Base-by-base conservation (phyloP, 768 basidiomycete species). In the Boletus subcaerulescens region DNA sequence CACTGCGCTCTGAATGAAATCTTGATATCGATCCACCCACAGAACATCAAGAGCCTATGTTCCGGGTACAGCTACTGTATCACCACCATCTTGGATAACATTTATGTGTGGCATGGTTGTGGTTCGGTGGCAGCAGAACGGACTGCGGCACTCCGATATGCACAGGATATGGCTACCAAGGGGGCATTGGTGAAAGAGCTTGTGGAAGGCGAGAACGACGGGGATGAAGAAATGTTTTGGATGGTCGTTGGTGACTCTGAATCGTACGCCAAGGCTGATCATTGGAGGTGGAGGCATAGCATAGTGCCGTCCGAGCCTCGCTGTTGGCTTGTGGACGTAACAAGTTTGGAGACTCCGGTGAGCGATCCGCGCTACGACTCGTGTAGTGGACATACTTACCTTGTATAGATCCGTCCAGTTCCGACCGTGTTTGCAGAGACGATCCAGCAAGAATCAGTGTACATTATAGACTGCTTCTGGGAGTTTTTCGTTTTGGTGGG, bases 41-140 rank as follows among this genome's bases (percentile, higher is more conserved):
- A 87, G 87, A 75, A 68, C 52, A 72, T 86, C 59, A 79, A 74
- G 55, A 89, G 87, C 63, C 72, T 93, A 2, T 93, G 91, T 65
- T 92, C 91, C 11, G 91, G 80, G n/a, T 93, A 84, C 69, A 90
- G 88, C 60, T 92, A 88, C 66, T 91, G 89, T 60, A 59, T 91
- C 35, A 81, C 85, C 3, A 75, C 85, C 3, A 75, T 92, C 44
- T 72, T 93, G 56, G 82, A 82, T 35, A 81, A 82, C 3, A 72
- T 87, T 36, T 92, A 90, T 60, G 81, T 93, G 33, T 93, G 92
- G 91, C 76, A 91, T 65, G 91, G 91, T 4, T 76, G 80, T 49
- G 91, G 91, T 24, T 85, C 91, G 3, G 74, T 74, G 14, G 44
- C 74, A 7, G 57, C 60, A 32, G 91, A 93, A 69, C 80, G 83